phyloP scores from a whole-genome alignment of 345 rosid genomes.

The Lenwebbia sp. region DNA sequence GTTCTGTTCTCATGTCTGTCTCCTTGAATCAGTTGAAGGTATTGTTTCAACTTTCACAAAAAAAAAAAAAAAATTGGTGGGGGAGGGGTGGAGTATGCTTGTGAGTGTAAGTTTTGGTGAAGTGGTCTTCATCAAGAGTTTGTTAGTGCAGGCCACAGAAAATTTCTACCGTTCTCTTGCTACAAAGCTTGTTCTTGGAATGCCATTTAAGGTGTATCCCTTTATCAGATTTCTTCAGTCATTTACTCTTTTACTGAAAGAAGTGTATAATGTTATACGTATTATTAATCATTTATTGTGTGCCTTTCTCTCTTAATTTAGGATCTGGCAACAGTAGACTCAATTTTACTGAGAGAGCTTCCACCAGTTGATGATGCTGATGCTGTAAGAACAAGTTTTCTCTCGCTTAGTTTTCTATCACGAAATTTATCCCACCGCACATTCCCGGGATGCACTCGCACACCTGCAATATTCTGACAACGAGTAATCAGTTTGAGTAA shows the following conservation, averaged over 20 bases:
- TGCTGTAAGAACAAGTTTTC: constrained; percentile 50
- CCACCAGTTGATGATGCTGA: constrained; percentile 75
- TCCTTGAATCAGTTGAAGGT: constrained; percentile 82
- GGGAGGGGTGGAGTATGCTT: neutral
- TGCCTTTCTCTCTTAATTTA: constrained; percentile 11
- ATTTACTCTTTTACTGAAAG: neutral
- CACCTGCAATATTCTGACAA: neutral
- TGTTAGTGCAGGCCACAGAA: constrained; percentile 56
- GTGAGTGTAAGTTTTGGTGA: neutral
- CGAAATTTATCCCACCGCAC: neutral
- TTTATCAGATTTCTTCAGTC: neutral
- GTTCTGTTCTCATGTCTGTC: constrained; percentile 86
- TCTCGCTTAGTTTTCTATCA: neutral
- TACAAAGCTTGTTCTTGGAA: constrained; percentile 79
- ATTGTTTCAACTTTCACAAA: neutral
- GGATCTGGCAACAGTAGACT: constrained; percentile 96
- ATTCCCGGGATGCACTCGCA: neutral
- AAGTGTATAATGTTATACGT: neutral
- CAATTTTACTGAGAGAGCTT: constrained; percentile 76
- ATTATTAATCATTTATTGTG: neutral
- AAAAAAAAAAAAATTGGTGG: no score
- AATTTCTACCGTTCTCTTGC: constrained; percentile 88
- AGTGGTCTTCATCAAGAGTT: neutral
- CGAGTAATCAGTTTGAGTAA: neutral
- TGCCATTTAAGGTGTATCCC: constrained; percentile 88